Base-by-base conservation (phyloP, 257 asterid genomes). In the Fraxinus excelsior region DNA sequence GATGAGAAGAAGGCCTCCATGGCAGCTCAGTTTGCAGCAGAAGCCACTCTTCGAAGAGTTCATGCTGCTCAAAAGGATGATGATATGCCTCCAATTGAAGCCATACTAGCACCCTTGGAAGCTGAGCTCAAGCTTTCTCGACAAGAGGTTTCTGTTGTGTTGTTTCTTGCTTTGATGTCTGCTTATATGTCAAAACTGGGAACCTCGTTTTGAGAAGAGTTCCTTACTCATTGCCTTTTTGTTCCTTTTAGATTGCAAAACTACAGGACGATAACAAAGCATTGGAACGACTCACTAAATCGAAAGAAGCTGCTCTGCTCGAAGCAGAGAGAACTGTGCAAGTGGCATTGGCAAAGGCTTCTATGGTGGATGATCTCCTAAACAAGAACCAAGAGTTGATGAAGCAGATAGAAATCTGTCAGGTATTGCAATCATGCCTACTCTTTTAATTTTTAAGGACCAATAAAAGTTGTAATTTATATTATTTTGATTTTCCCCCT, bases 1-100 rank as follows among this genome's bases (percentile, higher is more conserved):
- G 99, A 93, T 86, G 99, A 95, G 67, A 95, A 95, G 89, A 95
- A 88, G 94, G 93, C 98, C 46, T 91, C 98, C 64, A 90, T 95
- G 97, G 96, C 97, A 64, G 99, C 98, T 46, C 99, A 95, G 81
- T 95, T 95, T 89, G 99, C 99, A 19, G 99, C 99, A 62, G 99
- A 95, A 84, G 99, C 98, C 76, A 95, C 98, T 68, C 97, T 95
- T 84, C 90, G 99, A 32, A 89, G 99, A 84, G 99, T 95, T 76
- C 99, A 95, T 80, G 92, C 94, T 81, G 97, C 96, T 80, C 97
- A 95, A 79, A 95, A 93, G 82, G 99, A 95, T 74, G 99, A 95
- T 80, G 98, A 95, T 77, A 95, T 95, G 97, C 98, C 99, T 83
- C 99, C 99, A 12, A 93, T 95, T 84, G 99, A 95, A 89, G 98